Percentiles rank a stretch among this genome's conserved stretches.
Conservation (phyloP, 169 alveolate species). For the Cryptosporidium viatorum region DNA sequence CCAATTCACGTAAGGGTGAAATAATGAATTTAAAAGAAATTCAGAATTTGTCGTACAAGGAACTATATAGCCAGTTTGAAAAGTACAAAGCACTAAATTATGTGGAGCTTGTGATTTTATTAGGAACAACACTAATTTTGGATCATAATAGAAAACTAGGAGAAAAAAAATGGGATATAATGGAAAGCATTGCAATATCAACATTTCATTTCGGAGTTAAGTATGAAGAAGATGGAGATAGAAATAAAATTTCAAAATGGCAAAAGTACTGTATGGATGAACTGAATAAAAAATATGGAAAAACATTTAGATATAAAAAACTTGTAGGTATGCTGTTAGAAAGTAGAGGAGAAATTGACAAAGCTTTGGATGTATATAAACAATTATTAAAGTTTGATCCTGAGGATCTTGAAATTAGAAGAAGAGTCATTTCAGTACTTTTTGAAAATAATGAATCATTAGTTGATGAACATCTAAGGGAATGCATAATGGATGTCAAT, state of each 20-base stretch:
- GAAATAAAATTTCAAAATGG: constrained; percentile 40
- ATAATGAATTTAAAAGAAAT: background rate
- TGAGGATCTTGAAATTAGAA: constrained; percentile 41
- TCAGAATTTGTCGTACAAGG: background rate
- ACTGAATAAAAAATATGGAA: constrained; percentile 11
- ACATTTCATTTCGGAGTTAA: constrained; percentile 23
- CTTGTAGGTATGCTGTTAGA: constrained; percentile 51
- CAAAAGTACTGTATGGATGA: constrained; percentile 51
- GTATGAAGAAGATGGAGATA: background rate
- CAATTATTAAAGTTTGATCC: constrained; percentile 44
- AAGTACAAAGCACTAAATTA: background rate
- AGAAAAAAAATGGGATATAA: constrained; percentile 50
- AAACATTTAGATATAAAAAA: constrained; percentile 24
- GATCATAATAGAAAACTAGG: constrained; percentile 18
- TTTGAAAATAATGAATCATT: background rate
- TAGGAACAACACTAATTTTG: constrained; percentile 34
- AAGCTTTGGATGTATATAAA: constrained; percentile 53
- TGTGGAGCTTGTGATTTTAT: background rate
- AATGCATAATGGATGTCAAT: constrained; percentile 41
- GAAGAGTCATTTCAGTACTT: constrained; percentile 31
- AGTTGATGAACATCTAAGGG: constrained; percentile 45
- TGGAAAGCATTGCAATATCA: constrained; percentile 45
- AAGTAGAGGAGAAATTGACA: constrained; percentile 33
- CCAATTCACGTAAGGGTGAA: background rate
- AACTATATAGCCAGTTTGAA: background rate